Evolutionary conservation across 2,329 filamentous ascomycete species (phyloP), one percentile per base, ranked within the genome.

Genomic region (Penicillium sp.): DNA sequence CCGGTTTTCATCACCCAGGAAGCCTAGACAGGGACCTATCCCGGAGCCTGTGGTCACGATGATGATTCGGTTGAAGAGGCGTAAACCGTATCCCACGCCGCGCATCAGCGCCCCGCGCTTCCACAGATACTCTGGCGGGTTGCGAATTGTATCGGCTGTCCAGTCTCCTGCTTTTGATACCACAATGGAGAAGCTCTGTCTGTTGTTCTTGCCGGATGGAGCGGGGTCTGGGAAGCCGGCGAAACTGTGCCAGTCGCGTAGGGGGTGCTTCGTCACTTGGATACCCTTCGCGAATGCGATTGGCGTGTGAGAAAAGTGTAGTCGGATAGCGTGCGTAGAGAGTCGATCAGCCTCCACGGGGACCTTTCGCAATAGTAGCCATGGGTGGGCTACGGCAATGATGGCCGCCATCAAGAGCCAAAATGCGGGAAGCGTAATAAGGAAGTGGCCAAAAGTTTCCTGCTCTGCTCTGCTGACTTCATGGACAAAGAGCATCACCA

Each of bases 181-280:
- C 20, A 89, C 50, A 5, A 56, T 47, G 1, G 54, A 56, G 46
- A 47, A 56, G 18, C 54, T 53, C 5, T 42, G 22, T 16, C 34
- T 23, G 14, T 42, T 40, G 7, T 45, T 45, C 22, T 44, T 40
- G 9, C 34, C 34, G n/a, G 23, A 36, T 6, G 32, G 31, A 9
- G 40, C 20, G 2, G 78, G 74, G 46, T 80, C 76, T 1, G 85
- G 81, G 50, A 89, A 86, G 1, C 82, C 83, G 31, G 86, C 86
- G 61, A 89, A 89, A 1, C 81, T 80, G 68, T 89, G 86, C 76
- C 84, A 87, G 66, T 90, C 86, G n/a, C 76, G 68, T 18, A 87
- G 71, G 0, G 85, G 85, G 8, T 75, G 73, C 39, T 77, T 75
- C 1, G 84, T 79, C 24, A 88, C 69, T 31, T 83, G 79, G 37